Percentiles rank a stretch among this genome's conserved stretches.
Conservation (phyloP, 2,329 filamentous ascomycete genomes). For the Clarireedia sp. region DNA sequence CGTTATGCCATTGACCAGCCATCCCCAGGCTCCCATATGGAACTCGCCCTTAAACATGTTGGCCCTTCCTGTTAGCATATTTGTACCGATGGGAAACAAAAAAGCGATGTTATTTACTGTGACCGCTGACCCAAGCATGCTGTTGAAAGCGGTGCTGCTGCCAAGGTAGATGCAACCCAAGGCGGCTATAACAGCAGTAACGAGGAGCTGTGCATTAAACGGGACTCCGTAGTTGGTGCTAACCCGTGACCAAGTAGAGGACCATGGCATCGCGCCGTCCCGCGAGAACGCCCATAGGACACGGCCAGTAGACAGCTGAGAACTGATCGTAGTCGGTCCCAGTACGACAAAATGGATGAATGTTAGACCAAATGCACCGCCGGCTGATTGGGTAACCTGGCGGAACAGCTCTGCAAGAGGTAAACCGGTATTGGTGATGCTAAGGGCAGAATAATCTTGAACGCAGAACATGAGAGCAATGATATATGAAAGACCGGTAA, state of each 20-base stretch:
- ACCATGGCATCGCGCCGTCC: conserved; percentile 47
- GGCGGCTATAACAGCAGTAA: conserved; percentile 42
- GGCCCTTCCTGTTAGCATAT: conserved; percentile 37
- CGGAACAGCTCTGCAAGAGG: conserved; percentile 61
- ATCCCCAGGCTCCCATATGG: conserved; percentile 43
- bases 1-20: conserved; percentile 41
- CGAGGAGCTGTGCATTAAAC: conserved; percentile 44
- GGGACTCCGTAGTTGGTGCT: conserved; percentile 38
- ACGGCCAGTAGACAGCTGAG: conserved; percentile 50
- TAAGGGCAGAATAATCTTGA: conserved; percentile 43
- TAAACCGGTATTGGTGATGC: conserved; percentile 42
- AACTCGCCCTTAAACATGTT: conserved; percentile 49
- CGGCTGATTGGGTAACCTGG: conserved; percentile 44
- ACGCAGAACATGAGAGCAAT: conserved; percentile 49
- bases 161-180: conserved; percentile 58
- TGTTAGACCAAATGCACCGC: conserved; percentile 43
- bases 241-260: conserved; percentile 39
- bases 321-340: conserved; percentile 43
- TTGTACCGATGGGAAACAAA: conserved; percentile 51
- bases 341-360: conserved; percentile 45
- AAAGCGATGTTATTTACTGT: conserved; percentile 49
- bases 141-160: conserved; percentile 55
- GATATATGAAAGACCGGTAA: conserved; percentile 43
- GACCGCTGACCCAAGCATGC: conserved; percentile 52
- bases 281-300: conserved; percentile 53